Evolutionary conservation across 441 rosid genomes (phyloP).

Genomic region (Theobroma grandiflorum): DNA sequence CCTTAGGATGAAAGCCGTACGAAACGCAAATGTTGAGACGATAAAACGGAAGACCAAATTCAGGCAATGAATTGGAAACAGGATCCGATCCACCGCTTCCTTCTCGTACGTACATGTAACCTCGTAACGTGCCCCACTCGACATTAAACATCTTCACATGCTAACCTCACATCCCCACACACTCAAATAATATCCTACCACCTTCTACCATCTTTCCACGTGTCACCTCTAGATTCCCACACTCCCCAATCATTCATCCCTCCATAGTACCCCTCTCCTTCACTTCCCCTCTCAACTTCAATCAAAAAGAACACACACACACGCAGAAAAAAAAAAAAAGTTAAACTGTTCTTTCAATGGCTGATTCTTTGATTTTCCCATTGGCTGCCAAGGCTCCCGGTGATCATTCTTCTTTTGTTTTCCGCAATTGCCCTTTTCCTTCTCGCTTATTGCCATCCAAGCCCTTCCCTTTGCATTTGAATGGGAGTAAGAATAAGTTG

Average conservation of each 20-base stretch:
- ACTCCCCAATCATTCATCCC: background rate
- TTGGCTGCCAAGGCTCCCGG: constrained; percentile 10
- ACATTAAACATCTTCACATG: constrained; percentile 9
- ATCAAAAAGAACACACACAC: no score
- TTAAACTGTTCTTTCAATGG: constrained; percentile 3
- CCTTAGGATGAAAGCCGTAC: no score
- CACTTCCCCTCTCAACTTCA: background rate
- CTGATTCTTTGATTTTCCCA: constrained; percentile 4
- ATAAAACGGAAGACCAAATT: no score
- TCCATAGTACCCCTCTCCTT: background rate
- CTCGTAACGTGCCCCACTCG: background rate
- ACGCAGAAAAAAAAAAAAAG: background rate
- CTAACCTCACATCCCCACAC: background rate
- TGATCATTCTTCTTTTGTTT: background rate
- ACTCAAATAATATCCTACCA: background rate
- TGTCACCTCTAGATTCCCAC: constrained; percentile 1
- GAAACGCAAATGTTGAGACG: no score
- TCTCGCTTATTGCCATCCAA: constrained; percentile 11
- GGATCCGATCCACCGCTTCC: background rate
- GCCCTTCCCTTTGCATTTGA: background rate
- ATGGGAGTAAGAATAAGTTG: background rate
- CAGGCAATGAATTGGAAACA: no score
- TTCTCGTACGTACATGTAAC: background rate
- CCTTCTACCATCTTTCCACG: background rate
- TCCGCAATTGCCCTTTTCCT: background rate